phyloP scores from a whole-genome alignment of 148 eudicot species.

The Rhododendron vialii region DNA sequence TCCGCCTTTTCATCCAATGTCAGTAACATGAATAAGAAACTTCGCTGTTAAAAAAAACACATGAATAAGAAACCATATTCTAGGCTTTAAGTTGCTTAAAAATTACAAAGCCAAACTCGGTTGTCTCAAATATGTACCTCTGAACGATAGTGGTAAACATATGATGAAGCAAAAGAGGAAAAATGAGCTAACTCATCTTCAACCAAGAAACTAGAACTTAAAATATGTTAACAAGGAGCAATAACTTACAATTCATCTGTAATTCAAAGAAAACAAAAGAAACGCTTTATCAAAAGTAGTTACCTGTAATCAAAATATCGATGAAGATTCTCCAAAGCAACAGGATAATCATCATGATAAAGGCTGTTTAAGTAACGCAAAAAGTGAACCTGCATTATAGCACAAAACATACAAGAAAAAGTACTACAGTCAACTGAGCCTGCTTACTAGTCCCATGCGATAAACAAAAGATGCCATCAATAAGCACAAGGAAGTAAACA shows the following conservation, averaged over 20 bases:
- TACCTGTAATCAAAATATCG: slow-evolving; percentile 99
- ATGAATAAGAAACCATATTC: background rate
- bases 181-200: background rate
- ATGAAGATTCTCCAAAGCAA: slow-evolving; percentile 91
- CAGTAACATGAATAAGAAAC: background rate
- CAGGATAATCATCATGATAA: slow-evolving; percentile 86
- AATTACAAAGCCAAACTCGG: background rate
- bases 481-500: slow-evolving; percentile 20
- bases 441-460: background rate
- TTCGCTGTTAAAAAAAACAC: too few species aligned
- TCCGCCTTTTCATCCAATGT: background rate
- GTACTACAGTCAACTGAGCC: background rate
- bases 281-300: background rate
- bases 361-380: slow-evolving; percentile 85
- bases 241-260: slow-evolving; percentile 41
- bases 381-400: slow-evolving; percentile 70
- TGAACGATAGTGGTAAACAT: background rate
- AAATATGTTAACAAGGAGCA: background rate
- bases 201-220: background rate
- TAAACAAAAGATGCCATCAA: slow-evolving; percentile 2
- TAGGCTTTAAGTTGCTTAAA: background rate
- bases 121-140: background rate
- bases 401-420: slow-evolving; percentile 5
- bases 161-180: background rate
- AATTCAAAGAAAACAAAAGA: slow-evolving; percentile 42